phyloP scores from a whole-genome alignment of 2,329 filamentous ascomycete species.

The Colletotrichum incanum region DNA sequence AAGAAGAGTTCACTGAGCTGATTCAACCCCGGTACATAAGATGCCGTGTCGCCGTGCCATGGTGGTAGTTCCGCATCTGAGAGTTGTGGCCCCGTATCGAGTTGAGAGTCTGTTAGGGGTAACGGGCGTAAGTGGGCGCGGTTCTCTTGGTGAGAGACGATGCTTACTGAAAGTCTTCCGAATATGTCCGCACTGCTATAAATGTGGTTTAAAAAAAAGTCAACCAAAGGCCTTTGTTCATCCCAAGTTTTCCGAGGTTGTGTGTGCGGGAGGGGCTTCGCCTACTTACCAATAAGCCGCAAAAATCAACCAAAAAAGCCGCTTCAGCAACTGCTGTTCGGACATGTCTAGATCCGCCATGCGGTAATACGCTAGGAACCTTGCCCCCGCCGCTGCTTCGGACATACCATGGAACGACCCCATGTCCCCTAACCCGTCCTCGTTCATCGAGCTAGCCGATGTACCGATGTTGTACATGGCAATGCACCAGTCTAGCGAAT shows the following conservation, averaged over 20 bases:
- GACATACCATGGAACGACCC: slow-evolving; percentile 44
- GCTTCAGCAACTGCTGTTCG: slow-evolving; percentile 52
- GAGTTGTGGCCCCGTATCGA: slow-evolving; percentile 46
- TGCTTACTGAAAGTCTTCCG: slow-evolving; percentile 47
- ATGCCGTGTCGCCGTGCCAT: slow-evolving; percentile 53
- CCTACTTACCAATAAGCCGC: slow-evolving; percentile 40
- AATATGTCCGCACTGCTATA: slow-evolving; percentile 50
- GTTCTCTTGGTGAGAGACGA: slow-evolving; percentile 48
- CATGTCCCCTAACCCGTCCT: slow-evolving; percentile 40
- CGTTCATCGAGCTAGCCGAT: slow-evolving; percentile 44
- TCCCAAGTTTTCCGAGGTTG: background rate
- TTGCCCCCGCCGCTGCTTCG: slow-evolving; percentile 50
- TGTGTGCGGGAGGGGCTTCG: background rate
- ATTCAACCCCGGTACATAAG: slow-evolving; percentile 54
- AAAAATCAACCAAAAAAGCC: slow-evolving; percentile 55
- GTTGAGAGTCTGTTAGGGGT: slow-evolving; percentile 50
- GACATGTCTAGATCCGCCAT: slow-evolving; percentile 46
- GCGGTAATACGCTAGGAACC: slow-evolving; percentile 51
- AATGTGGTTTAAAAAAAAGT: slow-evolving; percentile 43
- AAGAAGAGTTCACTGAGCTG: slow-evolving; percentile 53
- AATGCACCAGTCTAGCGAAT: slow-evolving; percentile 54
- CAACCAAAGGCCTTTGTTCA: slow-evolving; percentile 37
- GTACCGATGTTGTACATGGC: slow-evolving; percentile 55
- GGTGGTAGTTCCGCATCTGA: slow-evolving; percentile 28
- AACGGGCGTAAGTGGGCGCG: slow-evolving; percentile 47